Conservation (phyloP, 1,139 yeast species). For the Saccharomyces hybrid region DNA sequence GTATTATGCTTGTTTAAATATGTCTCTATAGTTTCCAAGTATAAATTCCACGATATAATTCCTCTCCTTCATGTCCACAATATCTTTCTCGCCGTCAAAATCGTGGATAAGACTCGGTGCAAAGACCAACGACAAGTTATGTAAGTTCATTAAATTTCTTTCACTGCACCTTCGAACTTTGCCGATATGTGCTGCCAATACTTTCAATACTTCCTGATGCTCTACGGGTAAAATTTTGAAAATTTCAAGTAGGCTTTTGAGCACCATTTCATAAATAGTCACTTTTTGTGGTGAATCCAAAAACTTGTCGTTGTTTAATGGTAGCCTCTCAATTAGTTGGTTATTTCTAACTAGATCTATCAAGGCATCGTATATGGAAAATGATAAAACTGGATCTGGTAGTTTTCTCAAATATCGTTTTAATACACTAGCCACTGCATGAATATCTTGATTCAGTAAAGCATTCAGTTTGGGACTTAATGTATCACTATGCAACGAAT, state of each 20-base stretch:
- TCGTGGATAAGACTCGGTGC: constrained; percentile 90
- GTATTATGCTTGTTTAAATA: constrained; percentile 4
- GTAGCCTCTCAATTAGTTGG: constrained; percentile 14
- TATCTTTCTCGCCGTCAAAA: constrained; percentile 70
- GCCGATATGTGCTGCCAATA: constrained; percentile 58
- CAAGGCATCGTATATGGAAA: constrained; percentile 55
- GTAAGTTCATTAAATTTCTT: constrained; percentile 67
- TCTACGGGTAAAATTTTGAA: constrained; percentile 52
- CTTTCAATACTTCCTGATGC: constrained; percentile 50
- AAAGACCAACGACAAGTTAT: constrained; percentile 84
- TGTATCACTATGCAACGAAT: neutral
- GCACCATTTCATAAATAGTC: constrained; percentile 4
- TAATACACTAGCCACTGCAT: constrained; percentile 79
- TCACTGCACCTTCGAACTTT: constrained; percentile 44
- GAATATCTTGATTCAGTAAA: constrained; percentile 50
- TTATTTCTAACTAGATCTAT: constrained; percentile 41
- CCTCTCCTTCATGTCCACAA: constrained; percentile 75
- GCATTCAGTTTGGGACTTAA: neutral
- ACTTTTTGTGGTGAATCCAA: neutral
- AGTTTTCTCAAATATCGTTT: constrained; percentile 79
- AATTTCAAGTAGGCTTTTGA: constrained; percentile 30
- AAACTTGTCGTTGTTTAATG: constrained; percentile 5
- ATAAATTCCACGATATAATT: constrained; percentile 74
- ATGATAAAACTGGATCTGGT: constrained; percentile 79
- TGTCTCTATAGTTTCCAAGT: constrained; percentile 39